Evolutionary conservation across 2,329 filamentous ascomycete genomes (phyloP), one percentile per base, ranked within the genome.

Genomic region (Elsinoe arachidis): DNA sequence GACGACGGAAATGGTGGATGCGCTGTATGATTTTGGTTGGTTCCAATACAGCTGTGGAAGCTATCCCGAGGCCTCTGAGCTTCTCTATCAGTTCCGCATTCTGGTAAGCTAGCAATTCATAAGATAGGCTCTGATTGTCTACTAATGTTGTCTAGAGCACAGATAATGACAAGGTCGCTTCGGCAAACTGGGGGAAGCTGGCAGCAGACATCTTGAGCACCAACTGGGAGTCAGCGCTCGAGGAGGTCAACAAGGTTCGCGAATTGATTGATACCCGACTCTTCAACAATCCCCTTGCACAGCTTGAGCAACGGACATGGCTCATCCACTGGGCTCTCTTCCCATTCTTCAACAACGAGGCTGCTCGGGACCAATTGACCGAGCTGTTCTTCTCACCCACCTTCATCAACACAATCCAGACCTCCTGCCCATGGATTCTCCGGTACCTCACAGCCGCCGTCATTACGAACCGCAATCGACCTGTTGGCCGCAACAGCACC

Each of bases 371-470:
- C 70, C 83, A 84, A 65, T 82, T 99, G 67, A 89, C 93, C 69
- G 93, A 99, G 67, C 85, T 97, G 72, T 93, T 96, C 81, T 97
- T 99, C 83, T 95, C 88, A 63, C 88, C 91, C 63, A 83, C 90
- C 67, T 99, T 90, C 81, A 99, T 99, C 84, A 99, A 97, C 83
- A 97, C 92, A 67, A 96, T 99, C 73, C 93, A 99, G 81, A 96
- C 93, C 59, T 87, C 85, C 67, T 96, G 90, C 80, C 92, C 93
- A 5, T 99, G 93, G 93, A 85, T 96, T 63, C 81, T 99, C 67
- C 86, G 93, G 66, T 99, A 99, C 76, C 82, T 99, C 59, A 85
- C 90, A 60, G 91, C 90, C 52, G 88, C 92, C 64, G 92, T 99
- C 68, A 95, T 99, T 73, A 96, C 91, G 61, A 93, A 92, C 77